Conservation (phyloP, 257 asterid species). For the Rhazya stricta region DNA sequence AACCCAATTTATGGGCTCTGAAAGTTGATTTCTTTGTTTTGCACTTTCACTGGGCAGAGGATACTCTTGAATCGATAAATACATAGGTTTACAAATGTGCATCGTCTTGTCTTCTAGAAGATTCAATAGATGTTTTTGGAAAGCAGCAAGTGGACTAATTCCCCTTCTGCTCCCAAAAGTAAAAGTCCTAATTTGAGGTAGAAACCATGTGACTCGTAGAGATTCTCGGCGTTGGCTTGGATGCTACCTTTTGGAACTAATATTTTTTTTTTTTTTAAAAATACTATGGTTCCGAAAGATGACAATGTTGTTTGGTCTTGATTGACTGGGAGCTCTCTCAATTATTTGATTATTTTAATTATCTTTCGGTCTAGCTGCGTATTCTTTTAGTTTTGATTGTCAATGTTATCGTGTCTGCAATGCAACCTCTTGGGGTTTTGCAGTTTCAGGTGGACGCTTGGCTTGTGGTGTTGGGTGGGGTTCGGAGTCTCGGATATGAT, state of each 20-base stretch:
- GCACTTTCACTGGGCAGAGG: not conserved
- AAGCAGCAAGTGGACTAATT: not conserved
- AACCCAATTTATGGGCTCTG: not conserved
- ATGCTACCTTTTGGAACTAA: not conserved
- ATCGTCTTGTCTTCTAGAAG: not conserved
- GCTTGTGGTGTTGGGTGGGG: not conserved
- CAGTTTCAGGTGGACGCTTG: not conserved
- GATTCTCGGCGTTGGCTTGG: not conserved
- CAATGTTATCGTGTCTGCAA: not conserved
- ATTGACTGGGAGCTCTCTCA: not conserved
- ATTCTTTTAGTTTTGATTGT: not conserved
- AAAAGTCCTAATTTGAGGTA: not conserved
- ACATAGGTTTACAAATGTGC: not conserved
- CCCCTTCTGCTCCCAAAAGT: not conserved
- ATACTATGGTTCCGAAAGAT: not conserved
- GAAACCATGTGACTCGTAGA: not conserved
- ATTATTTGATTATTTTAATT: not conserved
- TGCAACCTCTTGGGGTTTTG: not conserved
- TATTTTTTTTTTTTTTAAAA: not conserved
- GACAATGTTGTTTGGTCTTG: not conserved
- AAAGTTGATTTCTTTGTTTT: not conserved
- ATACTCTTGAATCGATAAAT: not conserved
- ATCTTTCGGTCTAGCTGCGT: not conserved
- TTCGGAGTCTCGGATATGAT: not conserved
- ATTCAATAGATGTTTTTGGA: not conserved